Evolutionary conservation across 2,329 filamentous ascomycete species (phyloP), one percentile per base, ranked within the genome.

Genomic region (Talaromyces pinophilus): DNA sequence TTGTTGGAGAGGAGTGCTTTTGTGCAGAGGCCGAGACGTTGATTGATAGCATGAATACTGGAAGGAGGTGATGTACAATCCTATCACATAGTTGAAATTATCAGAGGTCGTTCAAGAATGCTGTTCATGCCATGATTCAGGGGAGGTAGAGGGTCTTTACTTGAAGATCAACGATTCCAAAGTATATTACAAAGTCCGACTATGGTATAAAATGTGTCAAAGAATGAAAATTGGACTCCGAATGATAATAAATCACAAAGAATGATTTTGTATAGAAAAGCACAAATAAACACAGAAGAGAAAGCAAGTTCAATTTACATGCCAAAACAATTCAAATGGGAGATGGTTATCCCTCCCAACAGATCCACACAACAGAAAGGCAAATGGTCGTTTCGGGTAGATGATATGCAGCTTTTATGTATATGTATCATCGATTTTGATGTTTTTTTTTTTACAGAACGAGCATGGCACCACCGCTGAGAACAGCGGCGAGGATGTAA

Each of bases 391-490:
- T 60, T 60, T 60, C 57, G 50, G 54, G 11, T 38, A 25, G 54
- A 57, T 57, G 33, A 33, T 55, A 57, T 57, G 13, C 19, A 22
- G 33, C 33, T 57, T 22, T 22, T 57, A 57, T 57, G 54, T 57
- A 33, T 11, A 38, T 38, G 11, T 57, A 57, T 46, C 57, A 60
- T 46, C 57, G 6, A 28, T 63, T 50, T 40, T 54, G 33, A 15
- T 50, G 22, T 10, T 48, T 55, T 17, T 54, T 19, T 19, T 19
- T 19, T 74, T 82, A 84, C 74, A 84, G 74, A 70, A 82, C 70
- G 69, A 83, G 76, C 81, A 83, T 83, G 66, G 79, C 80, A 62
- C 75, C 75, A 68, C 81, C 82, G 64, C 80, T 78, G 50, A 80
- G 70, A 52, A 81, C 65, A 48, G 81, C 81, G 62, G 76, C 75